phyloP scores from a whole-genome alignment of 306 rosid species.

The Castanea sativa region DNA sequence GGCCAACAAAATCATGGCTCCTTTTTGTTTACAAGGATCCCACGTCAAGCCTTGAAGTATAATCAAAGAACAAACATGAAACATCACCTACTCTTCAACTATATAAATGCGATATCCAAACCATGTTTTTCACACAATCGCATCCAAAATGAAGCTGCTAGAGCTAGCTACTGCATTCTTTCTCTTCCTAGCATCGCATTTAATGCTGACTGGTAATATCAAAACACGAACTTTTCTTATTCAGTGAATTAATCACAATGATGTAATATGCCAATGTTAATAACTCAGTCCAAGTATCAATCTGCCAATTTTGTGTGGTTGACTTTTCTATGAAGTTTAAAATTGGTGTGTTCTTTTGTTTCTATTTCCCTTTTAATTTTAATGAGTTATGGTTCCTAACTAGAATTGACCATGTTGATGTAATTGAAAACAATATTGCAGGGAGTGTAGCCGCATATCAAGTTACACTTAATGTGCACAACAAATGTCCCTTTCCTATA shows the following conservation, averaged over 20 bases:
- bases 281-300: too few species aligned
- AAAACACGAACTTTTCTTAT: background rate
- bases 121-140: constrained; percentile 7
- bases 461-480: constrained; percentile 50
- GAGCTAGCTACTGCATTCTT: constrained; percentile 16
- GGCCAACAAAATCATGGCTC: background rate
- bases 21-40: constrained; percentile 43
- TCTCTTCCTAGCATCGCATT: constrained; percentile 35
- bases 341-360: too few species aligned
- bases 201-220: constrained; percentile 43
- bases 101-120: constrained; percentile 15
- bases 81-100: constrained; percentile 1
- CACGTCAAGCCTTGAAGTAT: constrained; percentile 53
- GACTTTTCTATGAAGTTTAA: too few species aligned
- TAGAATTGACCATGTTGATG: background rate
- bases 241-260: background rate
- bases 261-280: too few species aligned
- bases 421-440: constrained; percentile 14
- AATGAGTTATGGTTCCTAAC: too few species aligned
- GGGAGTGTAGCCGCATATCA: constrained; percentile 48
- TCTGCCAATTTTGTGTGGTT: too few species aligned
- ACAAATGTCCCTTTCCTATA: constrained; percentile 77
- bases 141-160: constrained; percentile 44
- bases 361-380: too few species aligned
- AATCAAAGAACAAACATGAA: constrained; percentile 44